Evolutionary conservation across 2,329 filamentous ascomycete species (phyloP), one percentile per base, ranked within the genome.

Genomic region (Cladophialophora bantiana): DNA sequence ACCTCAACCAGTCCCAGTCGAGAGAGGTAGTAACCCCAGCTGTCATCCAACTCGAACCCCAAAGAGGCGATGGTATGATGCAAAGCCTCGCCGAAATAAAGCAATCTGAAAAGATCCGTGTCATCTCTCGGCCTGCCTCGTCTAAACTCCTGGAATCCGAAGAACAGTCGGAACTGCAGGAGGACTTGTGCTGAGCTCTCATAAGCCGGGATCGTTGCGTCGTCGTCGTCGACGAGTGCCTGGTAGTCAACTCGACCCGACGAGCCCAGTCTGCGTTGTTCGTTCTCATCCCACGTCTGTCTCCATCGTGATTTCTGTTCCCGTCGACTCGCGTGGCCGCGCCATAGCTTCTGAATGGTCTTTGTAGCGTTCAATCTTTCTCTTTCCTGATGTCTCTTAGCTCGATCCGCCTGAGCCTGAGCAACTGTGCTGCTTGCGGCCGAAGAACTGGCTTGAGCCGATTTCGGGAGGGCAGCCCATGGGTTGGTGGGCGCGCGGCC

Each of bases 361-460:
- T 86, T 89, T 13, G 88, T 87, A 4, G 94, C 92, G 74, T 89
- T 90, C 58, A 94, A 79, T 66, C 89, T 88, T 57, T 92, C 89
- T 73, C 94, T 86, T 74, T 98, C 93, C 59, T 88, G 88, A 73
- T 97, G 92, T 72, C 95, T 87, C 73, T 89, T 86, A 70, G 89
- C 83, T 35, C 95, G 89, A 73, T 97, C 93, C 73, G 93, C 92
- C 75, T 97, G 93, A 34, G 94, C 94, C 73, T 92, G 89, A 53
- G 90, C 91, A 34, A 98, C 86, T 1, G 94, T 90, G 74, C 90
- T 89, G 73, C 92, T 91, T 4, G 91, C 85, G 18, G 88, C 89
- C 10, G 57, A 50, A 1, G 87, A n/a, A 35, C 18, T 59, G 42
- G 56, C 45, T 10, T 54, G 26, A 1, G 42, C 62, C 3, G 64